Conservation (phyloP, 352 stramenopile genomes). For the Globisporangium viniferum region DNA sequence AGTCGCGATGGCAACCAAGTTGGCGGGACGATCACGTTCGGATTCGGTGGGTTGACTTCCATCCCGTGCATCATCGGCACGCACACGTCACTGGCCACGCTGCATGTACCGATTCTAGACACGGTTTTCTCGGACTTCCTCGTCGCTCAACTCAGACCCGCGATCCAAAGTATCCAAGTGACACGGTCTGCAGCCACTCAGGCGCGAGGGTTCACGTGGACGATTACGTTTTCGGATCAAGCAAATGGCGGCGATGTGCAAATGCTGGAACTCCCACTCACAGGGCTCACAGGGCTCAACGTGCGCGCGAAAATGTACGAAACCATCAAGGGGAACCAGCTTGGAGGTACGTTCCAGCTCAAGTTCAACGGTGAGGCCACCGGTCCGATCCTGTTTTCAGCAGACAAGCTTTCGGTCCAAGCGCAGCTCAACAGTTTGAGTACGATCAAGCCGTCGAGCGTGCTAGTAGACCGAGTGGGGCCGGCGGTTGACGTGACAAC, state of each 20-base stretch:
- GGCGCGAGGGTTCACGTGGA: conserved; percentile 78
- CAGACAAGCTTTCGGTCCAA: conserved; percentile 79
- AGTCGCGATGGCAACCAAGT: conserved; percentile 91
- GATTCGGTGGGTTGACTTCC: conserved; percentile 37
- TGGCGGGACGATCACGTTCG: conserved; percentile 69
- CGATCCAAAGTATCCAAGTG: conserved; percentile 46
- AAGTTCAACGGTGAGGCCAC: conserved; percentile 94
- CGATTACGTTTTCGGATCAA: conserved; percentile 58
- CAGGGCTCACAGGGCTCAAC: conserved; percentile 32
- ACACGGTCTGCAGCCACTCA: conserved; percentile 62
- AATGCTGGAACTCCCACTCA: conserved; percentile 36
- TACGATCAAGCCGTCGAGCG: conserved; percentile 90
- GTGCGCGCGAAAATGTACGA: conserved; percentile 59
- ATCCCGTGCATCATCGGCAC: conserved; percentile 37
- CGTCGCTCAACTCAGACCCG: conserved; percentile 26
- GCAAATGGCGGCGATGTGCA: conserved; percentile 83
- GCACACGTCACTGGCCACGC: conserved; percentile 28
- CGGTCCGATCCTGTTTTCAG: conserved; percentile 85
- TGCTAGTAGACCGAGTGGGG: conserved; percentile 76
- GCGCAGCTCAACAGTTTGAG: conserved; percentile 90
- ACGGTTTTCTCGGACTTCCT: conserved; percentile 42
- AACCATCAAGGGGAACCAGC: conserved; percentile 80
- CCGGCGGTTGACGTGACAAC: conserved; percentile 29
- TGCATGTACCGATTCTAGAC: conserved; percentile 32
- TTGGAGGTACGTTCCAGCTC: conserved; percentile 91